phyloP scores from a whole-genome alignment of 768 basidiomycete genomes.

The Lentinula aciculospora region DNA sequence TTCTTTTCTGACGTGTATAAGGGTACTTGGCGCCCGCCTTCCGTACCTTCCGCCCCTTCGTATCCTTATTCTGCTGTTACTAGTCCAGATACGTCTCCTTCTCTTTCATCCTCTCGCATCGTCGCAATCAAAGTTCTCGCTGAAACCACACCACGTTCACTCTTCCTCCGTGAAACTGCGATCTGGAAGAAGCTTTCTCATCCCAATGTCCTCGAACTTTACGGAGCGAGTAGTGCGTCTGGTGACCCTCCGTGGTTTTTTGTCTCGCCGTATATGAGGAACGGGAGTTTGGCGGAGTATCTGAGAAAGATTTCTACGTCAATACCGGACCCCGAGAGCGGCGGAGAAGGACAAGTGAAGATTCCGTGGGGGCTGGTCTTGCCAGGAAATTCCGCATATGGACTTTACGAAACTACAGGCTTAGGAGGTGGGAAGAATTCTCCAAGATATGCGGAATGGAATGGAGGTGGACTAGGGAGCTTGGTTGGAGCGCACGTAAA shows the following conservation, averaged over 20 bases:
- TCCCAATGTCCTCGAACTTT: constrained; percentile 65
- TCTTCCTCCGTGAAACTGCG: constrained; percentile 66
- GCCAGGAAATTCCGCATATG: neutral
- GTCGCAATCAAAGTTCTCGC: constrained; percentile 75
- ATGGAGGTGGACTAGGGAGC: constrained; percentile 3
- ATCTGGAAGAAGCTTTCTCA: constrained; percentile 72
- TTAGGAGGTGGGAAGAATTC: constrained; percentile 15
- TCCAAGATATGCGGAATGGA: constrained; percentile 8
- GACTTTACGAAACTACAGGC: neutral
- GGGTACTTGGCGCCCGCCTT: constrained; percentile 57
- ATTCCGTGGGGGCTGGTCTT: neutral
- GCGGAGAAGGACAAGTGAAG: neutral
- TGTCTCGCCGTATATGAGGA: constrained; percentile 66
- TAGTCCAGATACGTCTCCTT: neutral
- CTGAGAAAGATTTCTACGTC: constrained; percentile 22
- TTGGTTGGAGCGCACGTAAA: neutral
- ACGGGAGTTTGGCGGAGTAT: constrained; percentile 59
- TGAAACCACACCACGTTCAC: constrained; percentile 48
- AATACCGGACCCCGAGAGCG: neutral
- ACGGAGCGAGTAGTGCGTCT: constrained; percentile 69
- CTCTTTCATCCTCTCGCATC: constrained; percentile 22
- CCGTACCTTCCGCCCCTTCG: neutral
- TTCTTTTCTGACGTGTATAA: constrained; percentile 75
- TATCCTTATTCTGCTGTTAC: neutral
- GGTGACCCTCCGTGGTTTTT: constrained; percentile 75